Base-by-base conservation (phyloP, 257 asterid species). In the Solanum sitiens region DNA sequence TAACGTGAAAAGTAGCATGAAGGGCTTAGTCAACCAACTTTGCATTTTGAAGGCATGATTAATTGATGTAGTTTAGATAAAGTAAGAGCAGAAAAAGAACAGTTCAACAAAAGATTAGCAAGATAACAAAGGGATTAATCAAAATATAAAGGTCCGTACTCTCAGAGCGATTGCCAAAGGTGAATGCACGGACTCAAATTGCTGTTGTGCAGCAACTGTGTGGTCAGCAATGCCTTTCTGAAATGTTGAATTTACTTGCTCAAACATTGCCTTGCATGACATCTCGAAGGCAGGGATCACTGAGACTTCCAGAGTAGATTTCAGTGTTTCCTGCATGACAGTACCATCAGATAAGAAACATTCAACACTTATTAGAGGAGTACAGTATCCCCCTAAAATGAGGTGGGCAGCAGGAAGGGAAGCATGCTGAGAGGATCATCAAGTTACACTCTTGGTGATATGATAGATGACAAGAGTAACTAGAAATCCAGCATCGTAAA, bases 191-290 rank as follows among this genome's bases (percentile, higher is more conserved):
- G 98, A 94, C 85, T 96, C 99, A 85, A 94, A 90, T 87, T 97
- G 98, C 89, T 95, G 98, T 86, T 93, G 98, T 83, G 94, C 94
- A 23, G 93, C 93, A 80, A 94, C 85, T 30, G 94, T 90, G 89
- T 96, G 99, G 89, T 96, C 98, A 42, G 88, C 89, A 94, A 97
- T 90, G 88, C 99, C 99, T 90, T 95, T 97, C 89, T 95, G 98
- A 88, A 96, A 95, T 65, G 98, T 84, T 45, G 98, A 90, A 91
- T 96, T 99, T 74, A 97, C 96, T 93, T 94, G 99, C 93, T 97
- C 99, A 89, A 97, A 95, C 98, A 97, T 93, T 77, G 97, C 89
- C 90, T 95, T 90, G 93, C 99, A 97, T 11, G 99, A 95, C 93
- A 91, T 92, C 95, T 97, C 98, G 75, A 97, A 96, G 32, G 98